These are phyloP conservation scores for Fraxinus angustifolia DNA, from an alignment of 305 asterid species.

Conservation along the genomic window DNA sequence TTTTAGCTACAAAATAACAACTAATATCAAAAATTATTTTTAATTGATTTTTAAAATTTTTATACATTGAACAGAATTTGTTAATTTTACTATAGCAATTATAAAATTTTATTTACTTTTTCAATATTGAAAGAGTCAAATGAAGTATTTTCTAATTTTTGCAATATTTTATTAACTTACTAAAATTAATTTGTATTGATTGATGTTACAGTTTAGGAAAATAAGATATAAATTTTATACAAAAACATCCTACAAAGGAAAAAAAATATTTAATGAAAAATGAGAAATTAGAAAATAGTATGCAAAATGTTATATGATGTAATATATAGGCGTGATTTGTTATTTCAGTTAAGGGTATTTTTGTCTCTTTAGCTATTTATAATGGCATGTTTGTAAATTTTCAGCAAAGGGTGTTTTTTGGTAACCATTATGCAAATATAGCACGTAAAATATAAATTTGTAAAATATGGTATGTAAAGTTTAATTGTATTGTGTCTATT, in stretches of 20 bases:
- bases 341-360: neutral
- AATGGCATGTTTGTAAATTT: neutral
- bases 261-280: neutral
- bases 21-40: neutral
- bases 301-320: neutral
- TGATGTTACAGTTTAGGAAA: neutral
- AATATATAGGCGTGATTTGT: neutral
- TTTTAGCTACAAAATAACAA: neutral
- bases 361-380: neutral
- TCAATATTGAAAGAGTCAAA: neutral
- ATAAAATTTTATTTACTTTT: no score
- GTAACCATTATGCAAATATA: neutral
- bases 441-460: neutral
- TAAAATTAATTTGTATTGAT: no score
- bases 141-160: neutral
- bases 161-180: neutral
- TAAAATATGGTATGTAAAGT: neutral
- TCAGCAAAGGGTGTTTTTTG: neutral
- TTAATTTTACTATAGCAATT: no score
- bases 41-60: no score
- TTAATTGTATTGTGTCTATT: neutral
- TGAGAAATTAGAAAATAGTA: neutral
- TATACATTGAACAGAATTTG: no score
- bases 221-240: neutral
- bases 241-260: neutral